Evolutionary conservation across 108 stramenopile species (phyloP), one percentile per base, ranked within the genome.

Genomic region (Stephanodiscus triporus): DNA sequence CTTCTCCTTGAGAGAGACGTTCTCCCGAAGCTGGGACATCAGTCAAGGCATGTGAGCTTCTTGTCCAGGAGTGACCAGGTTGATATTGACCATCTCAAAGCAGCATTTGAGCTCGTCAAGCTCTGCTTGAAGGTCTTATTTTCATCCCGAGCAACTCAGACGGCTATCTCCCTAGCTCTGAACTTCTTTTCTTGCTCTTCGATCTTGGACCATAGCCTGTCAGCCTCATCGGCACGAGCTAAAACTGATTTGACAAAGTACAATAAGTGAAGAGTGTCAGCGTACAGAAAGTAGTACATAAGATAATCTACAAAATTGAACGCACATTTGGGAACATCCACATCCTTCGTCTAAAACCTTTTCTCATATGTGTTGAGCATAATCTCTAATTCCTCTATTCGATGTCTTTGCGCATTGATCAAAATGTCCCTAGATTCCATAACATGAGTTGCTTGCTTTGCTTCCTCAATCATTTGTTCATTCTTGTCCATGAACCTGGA

Each of bases 171-270:
- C 27, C 32, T 27, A 6, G 16, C 11, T 0, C n/a, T 30, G 47
- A 50, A 66, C n/a, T 43, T 66, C 65, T 66, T 66, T 48, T 66
- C 65, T 32, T 48, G 38, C 45, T 66, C 65, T 19, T 66, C 42
- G 14, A 66, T 66, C 65, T 50, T 66, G 22, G 65, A 5, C 45
- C 45, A 50, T 32, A 48, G 22, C 19, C 65, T 49, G 10, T 66
- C 65, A 13, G 48, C 48, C 48, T 66, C 65, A 11, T 66, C 65
- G 65, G 65, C 65, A 40, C 65, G 65, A 17, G 65, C 43, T 23
- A 47, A 24, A 19, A 66, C 60, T 61, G n/a, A 22, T 22, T 22
- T 14, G 30, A 27, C 23, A 27, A 26, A 27, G 30, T 14, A 10
- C 0, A 23, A 57, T 3, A 6, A 56, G 10, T 56, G 56, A 53